Evolutionary conservation across 139 green algal species (phyloP).

Genomic region (Picochlorum sp.): DNA sequence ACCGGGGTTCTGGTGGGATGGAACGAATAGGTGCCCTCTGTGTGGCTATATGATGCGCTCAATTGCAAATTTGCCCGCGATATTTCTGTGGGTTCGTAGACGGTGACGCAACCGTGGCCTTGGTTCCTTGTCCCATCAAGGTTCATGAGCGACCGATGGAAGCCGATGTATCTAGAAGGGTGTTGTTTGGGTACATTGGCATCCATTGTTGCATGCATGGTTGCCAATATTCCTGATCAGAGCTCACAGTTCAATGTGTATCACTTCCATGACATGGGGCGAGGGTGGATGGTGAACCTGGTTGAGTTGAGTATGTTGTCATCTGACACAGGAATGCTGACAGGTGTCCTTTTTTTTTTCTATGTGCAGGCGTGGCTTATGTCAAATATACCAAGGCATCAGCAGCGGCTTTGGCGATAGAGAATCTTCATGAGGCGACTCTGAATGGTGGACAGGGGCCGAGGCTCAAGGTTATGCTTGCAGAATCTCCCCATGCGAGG

Average conservation of each 20-base stretch:
- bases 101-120: no score
- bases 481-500: conserved; percentile 61
- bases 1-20: no score
- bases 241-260: background rate
- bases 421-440: conserved; percentile 71
- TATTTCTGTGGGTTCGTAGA: no score
- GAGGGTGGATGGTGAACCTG: background rate
- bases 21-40: no score
- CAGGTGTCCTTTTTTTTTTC: background rate
- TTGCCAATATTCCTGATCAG: background rate
- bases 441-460: conserved; percentile 79
- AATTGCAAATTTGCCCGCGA: no score
- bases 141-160: no score
- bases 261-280: background rate
- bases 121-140: no score
- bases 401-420: conserved; percentile 67
- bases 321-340: background rate
- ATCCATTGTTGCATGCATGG: background rate
- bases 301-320: conserved; percentile 3
- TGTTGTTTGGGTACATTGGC: no score
- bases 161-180: no score
- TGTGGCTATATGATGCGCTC: no score
- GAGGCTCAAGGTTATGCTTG: conserved; percentile 81
- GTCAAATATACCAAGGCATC: conserved; percentile 79
- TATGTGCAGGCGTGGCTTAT: conserved; percentile 62